phyloP scores from a whole-genome alignment of 2,329 filamentous ascomycete genomes.

The Claviceps sp. region DNA sequence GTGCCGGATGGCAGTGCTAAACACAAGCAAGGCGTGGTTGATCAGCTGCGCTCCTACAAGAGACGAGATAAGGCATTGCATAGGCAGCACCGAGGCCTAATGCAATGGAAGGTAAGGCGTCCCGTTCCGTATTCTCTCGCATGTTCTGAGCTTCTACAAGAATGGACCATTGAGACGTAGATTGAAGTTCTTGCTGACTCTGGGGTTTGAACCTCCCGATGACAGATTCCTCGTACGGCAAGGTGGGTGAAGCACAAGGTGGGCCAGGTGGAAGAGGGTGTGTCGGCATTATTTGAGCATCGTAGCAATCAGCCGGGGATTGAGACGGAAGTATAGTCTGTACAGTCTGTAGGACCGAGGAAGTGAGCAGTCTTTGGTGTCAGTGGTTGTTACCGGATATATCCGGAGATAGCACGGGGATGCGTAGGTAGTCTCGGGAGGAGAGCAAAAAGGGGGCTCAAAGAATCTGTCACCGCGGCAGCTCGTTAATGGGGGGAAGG shows the following conservation, averaged over 20 bases:
- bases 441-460: no score
- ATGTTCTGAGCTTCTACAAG: no score
- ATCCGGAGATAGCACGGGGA: no score
- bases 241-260: conserved; percentile 39
- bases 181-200: no score
- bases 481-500: no score
- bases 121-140: neutral
- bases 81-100: conserved; percentile 52
- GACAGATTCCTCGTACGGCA: conserved; percentile 29
- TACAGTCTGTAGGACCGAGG: neutral
- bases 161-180: no score
- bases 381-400: neutral
- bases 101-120: conserved; percentile 49
- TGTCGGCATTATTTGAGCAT: conserved; percentile 44
- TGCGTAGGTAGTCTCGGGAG: no score
- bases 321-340: conserved; percentile 52
- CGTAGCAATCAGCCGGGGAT: conserved; percentile 43
- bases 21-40: conserved; percentile 31
- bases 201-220: no score
- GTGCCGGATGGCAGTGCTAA: conserved; percentile 22
- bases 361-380: neutral
- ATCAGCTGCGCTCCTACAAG: conserved; percentile 46
- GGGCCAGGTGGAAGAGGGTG: conserved; percentile 43
- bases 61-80: conserved; percentile 46
- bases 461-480: no score